These are phyloP conservation scores for Coemansia sp. DNA, from an alignment of 192 early-diverging fungal genomes.

Conservation along the genomic window DNA sequence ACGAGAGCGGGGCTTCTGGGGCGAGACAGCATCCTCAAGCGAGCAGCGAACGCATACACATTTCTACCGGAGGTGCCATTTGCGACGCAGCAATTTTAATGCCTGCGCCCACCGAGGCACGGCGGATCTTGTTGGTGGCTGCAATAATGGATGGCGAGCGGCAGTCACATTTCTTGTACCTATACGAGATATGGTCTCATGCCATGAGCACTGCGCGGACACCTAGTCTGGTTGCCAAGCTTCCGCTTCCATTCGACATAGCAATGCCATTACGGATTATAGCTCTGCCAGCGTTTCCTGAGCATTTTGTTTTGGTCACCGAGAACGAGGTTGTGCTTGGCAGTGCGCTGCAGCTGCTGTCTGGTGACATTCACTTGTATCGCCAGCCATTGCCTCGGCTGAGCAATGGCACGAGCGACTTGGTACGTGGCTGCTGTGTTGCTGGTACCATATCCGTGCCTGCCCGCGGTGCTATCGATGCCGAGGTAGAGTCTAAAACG, in stretches of 20 bases:
- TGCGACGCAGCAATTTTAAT: slow-evolving; percentile 33
- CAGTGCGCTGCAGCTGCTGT: slow-evolving; percentile 36
- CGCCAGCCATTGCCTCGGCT: slow-evolving; percentile 12
- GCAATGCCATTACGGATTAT: slow-evolving; percentile 24
- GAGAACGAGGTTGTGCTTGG: slow-evolving; percentile 16
- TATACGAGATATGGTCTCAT: slow-evolving; percentile 34
- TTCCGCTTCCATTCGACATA: slow-evolving; percentile 29
- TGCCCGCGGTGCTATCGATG: not conserved
- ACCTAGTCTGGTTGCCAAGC: slow-evolving; percentile 17
- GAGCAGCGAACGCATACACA: not conserved
- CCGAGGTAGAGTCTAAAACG: not conserved
- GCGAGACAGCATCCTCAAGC: not conserved
- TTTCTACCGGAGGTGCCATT: slow-evolving; percentile 11
- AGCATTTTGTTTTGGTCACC: slow-evolving; percentile 32
- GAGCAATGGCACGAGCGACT: not conserved
- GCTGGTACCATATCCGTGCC: slow-evolving; percentile 9
- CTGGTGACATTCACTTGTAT: slow-evolving; percentile 37
- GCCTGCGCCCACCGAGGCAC: slow-evolving; percentile 12
- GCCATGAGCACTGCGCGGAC: not conserved
- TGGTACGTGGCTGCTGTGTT: slow-evolving; percentile 14
- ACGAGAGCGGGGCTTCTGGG: not conserved
- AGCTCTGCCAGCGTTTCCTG: slow-evolving; percentile 23
- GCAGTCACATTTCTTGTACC: slow-evolving; percentile 12
- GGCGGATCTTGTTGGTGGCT: slow-evolving; percentile 27
- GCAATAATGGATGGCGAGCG: slow-evolving; percentile 19